Evolutionary conservation across 139 green algal species (phyloP).

Genomic region (Tetraselmis chui): DNA sequence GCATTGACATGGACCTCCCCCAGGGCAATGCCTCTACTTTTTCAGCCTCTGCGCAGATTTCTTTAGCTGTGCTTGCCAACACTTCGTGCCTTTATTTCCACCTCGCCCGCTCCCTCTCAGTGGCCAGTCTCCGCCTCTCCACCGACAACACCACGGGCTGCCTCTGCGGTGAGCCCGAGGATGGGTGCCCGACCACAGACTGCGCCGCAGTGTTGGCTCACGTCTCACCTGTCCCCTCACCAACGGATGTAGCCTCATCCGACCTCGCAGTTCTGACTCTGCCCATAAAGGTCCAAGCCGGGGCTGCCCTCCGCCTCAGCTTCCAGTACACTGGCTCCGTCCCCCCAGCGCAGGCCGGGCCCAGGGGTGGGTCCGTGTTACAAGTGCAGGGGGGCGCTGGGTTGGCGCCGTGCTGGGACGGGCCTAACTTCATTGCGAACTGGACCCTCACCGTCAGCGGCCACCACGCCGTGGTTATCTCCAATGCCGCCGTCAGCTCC

Average conservation of each 20-base stretch:
- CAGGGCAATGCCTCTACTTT: background rate
- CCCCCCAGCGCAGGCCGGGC: no score
- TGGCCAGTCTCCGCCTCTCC: background rate
- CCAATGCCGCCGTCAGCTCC: background rate
- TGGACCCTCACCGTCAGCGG: background rate
- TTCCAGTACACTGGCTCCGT: no score
- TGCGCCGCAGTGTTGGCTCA: background rate
- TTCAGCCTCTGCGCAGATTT: background rate
- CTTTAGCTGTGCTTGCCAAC: background rate
- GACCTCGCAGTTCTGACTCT: background rate
- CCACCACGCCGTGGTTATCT: background rate
- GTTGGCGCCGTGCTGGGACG: background rate
- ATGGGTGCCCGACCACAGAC: background rate
- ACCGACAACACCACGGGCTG: background rate
- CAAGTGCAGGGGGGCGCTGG: background rate
- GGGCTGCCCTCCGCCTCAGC: no score
- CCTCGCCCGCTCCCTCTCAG: background rate
- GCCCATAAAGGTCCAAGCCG: no score
- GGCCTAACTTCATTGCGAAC: background rate
- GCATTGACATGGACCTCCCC: background rate
- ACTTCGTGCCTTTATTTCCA: background rate
- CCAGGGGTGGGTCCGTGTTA: no score
- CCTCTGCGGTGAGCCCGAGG: background rate
- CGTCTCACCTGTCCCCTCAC: no score
- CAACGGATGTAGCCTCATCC: no score